Conservation (phyloP, 2,329 filamentous ascomycete species). For the Lasiodiplodia sp. region DNA sequence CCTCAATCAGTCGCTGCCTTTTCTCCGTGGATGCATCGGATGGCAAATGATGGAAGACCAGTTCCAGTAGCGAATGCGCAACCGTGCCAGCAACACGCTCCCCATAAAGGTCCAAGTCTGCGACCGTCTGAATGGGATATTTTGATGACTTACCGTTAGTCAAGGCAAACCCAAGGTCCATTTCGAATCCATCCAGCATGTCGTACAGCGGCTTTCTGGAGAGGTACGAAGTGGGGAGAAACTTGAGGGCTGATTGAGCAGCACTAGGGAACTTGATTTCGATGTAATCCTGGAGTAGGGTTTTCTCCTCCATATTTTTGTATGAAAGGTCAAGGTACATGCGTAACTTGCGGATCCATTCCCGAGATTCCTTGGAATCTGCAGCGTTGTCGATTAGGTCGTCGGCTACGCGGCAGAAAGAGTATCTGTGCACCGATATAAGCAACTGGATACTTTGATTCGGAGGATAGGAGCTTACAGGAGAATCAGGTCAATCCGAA, state of each 20-base stretch:
- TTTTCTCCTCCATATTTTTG: constrained; percentile 37
- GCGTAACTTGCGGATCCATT: constrained; percentile 66
- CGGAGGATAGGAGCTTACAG: constrained; percentile 53
- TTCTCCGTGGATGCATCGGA: constrained; percentile 36
- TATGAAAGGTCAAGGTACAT: constrained; percentile 65
- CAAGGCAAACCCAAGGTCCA: constrained; percentile 65
- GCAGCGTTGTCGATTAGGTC: constrained; percentile 73
- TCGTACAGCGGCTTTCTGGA: constrained; percentile 67
- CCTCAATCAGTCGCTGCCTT: constrained; percentile 56
- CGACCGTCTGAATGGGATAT: constrained; percentile 66
- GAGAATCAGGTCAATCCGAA: constrained; percentile 72
- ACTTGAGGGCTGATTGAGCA: constrained; percentile 62
- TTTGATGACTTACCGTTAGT: constrained; percentile 31
- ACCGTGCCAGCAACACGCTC: constrained; percentile 76
- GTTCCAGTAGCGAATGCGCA: constrained; percentile 70
- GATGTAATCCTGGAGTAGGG: constrained; percentile 45
- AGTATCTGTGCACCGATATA: constrained; percentile 61
- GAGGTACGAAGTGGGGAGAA: constrained; percentile 66
- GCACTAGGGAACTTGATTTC: constrained; percentile 60
- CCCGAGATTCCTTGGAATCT: constrained; percentile 58
- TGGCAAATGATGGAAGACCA: constrained; percentile 66
- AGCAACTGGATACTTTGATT: constrained; percentile 11
- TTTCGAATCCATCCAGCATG: constrained; percentile 72
- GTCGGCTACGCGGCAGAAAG: constrained; percentile 76
- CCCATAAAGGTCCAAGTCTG: constrained; percentile 68